A percentile compares a stretch with the other conserved stretches of the same genome.
Conservation (phyloP, 2,329 filamentous ascomycete genomes). For the Fusarium chuoi region DNA sequence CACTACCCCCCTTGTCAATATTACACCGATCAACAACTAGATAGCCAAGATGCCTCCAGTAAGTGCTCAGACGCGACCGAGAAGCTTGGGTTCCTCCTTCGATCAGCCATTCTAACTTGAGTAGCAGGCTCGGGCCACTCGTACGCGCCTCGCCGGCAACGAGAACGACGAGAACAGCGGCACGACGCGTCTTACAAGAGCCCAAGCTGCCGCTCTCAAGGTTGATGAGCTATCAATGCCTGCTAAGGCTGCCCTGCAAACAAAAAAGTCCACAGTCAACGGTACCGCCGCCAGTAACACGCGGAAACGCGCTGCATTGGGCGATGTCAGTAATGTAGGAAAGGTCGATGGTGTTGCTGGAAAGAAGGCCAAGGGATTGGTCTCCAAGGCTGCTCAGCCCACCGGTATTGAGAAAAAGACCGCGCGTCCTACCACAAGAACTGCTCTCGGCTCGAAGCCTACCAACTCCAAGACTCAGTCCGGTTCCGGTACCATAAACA, state of each 20-base stretch:
- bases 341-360: constrained; percentile 78
- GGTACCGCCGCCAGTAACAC: constrained; percentile 59
- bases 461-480: constrained; percentile 76
- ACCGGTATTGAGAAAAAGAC: constrained; percentile 80
- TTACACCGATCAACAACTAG: constrained; percentile 37
- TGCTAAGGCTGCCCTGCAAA: constrained; percentile 72
- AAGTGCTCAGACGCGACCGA: constrained; percentile 40
- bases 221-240: constrained; percentile 69
- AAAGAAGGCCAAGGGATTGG: constrained; percentile 80
- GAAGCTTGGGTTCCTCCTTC: neutral
- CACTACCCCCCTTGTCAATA: constrained; percentile 33
- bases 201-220: constrained; percentile 83
- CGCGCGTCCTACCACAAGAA: constrained; percentile 69
- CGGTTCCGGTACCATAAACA: constrained; percentile 76
- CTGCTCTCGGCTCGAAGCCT: constrained; percentile 73
- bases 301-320: constrained; percentile 85
- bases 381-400: constrained; percentile 83
- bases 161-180: constrained; percentile 93
- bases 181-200: constrained; percentile 88
- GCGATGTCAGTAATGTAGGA: constrained; percentile 94
- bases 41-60: constrained; percentile 51
- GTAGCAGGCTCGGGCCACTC: constrained; percentile 72
- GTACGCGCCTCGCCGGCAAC: constrained; percentile 81
- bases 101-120: constrained; percentile 19
- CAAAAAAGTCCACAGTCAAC: constrained; percentile 72